A percentile compares a stretch with the other conserved stretches of the same genome.
Evolutionary conservation across 257 asterid species (phyloP).

Genomic region (Fraxinus anomala): DNA sequence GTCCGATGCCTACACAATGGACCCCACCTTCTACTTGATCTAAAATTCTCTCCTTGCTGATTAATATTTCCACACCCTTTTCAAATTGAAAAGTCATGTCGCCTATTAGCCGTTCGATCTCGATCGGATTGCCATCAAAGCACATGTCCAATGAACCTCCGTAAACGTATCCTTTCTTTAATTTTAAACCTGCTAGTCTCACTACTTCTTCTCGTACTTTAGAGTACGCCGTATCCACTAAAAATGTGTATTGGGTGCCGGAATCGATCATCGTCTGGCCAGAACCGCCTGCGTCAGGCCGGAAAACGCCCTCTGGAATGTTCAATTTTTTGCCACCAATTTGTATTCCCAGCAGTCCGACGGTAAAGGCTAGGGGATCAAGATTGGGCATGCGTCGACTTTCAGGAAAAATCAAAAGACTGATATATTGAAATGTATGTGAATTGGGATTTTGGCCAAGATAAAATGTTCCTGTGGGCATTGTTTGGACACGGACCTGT

Average conservation of each 20-base stretch:
- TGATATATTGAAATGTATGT: constrained; percentile 38
- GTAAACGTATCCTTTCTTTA: constrained; percentile 56
- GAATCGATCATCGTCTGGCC: constrained; percentile 91
- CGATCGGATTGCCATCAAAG: constrained; percentile 48
- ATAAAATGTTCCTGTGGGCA: constrained; percentile 61
- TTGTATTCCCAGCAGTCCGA: constrained; percentile 55
- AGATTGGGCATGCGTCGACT: constrained; percentile 71
- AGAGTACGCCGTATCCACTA: constrained; percentile 63
- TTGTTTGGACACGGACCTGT: constrained; percentile 26
- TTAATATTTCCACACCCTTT: constrained; percentile 52
- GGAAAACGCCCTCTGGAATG: constrained; percentile 52
- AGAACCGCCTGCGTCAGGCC: constrained; percentile 70
- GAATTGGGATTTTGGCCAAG: constrained; percentile 78
- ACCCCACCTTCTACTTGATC: constrained; percentile 67
- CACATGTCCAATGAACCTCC: constrained; percentile 78
- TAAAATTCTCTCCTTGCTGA: constrained; percentile 43
- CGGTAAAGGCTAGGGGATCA: constrained; percentile 76
- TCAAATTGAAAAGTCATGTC: constrained; percentile 62
- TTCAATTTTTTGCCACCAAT: constrained; percentile 59
- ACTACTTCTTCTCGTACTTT: constrained; percentile 56
- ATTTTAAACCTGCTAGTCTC: constrained; percentile 51
- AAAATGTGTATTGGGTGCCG: constrained; percentile 76
- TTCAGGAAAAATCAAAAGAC: constrained; percentile 51
- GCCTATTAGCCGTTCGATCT: constrained; percentile 53
- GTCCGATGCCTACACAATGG: constrained; percentile 69